Conservation (phyloP, 805 yeast species). For the Cyberlindnera lachancei region DNA sequence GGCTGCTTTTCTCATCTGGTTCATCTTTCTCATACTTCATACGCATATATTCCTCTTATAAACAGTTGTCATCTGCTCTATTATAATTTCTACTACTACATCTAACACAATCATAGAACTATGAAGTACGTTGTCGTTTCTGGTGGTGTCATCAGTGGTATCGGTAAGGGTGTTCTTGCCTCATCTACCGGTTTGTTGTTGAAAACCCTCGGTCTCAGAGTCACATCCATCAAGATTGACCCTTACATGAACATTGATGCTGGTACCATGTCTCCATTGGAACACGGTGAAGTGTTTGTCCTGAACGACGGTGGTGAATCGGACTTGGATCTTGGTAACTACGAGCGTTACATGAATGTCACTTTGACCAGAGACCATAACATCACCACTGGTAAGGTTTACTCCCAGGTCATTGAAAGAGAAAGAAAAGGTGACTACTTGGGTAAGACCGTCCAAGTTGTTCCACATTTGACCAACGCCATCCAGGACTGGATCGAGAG, state of each 20-base stretch:
- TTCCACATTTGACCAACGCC: conserved; percentile 95
- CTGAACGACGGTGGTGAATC: conserved; percentile 99
- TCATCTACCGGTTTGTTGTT: conserved; percentile 93
- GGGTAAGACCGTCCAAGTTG: conserved; percentile 99
- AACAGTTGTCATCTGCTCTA: too few relatives aligned
- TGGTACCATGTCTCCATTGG: conserved; percentile 98
- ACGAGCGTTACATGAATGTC: conserved; percentile 92
- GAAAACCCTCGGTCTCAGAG: conserved; percentile 90
- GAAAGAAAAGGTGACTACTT: conserved; percentile 96
- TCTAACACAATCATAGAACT: too few relatives aligned
- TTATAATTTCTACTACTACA: too few relatives aligned
- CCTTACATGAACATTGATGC: conserved; percentile 99
- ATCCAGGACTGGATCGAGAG: conserved; percentile 98
- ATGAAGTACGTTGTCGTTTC: conserved; percentile 99
- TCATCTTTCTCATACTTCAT: too few relatives aligned
- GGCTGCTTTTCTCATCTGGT: too few relatives aligned
- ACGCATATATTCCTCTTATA: neutral
- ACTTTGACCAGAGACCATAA: conserved; percentile 92
- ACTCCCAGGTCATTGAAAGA: conserved; percentile 85
- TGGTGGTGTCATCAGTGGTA: conserved; percentile 99
- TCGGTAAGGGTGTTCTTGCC: conserved; percentile 98
- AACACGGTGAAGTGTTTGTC: conserved; percentile 98
- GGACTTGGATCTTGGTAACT: conserved; percentile 95
- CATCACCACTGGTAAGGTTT: conserved; percentile 97
- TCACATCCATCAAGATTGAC: conserved; percentile 95